Evolutionary conservation across 2,329 filamentous ascomycete genomes (phyloP).

Genomic region (Fusarium vanettenii): DNA sequence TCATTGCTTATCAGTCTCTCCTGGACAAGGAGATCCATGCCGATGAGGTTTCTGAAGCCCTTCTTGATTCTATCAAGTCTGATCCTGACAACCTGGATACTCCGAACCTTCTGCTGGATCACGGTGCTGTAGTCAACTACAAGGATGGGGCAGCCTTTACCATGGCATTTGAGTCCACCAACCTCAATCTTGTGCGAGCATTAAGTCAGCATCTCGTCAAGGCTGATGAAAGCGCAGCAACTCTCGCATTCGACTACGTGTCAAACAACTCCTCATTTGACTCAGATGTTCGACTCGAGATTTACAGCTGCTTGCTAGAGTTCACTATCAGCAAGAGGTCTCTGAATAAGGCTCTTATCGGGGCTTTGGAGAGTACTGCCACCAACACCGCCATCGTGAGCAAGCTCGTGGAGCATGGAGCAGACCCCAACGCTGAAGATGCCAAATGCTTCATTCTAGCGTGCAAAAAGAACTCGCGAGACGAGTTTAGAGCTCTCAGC

Average conservation of each 20-base stretch:
- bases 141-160: neutral
- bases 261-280: neutral
- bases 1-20: neutral
- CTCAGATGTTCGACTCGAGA: neutral
- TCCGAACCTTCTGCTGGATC: neutral
- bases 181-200: neutral
- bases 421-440: slow-evolving; percentile 7
- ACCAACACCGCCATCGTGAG: neutral
- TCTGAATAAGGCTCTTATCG: neutral
- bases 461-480: neutral
- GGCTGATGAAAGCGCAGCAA: neutral
- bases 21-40: neutral
- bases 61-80: neutral
- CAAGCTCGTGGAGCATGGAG: slow-evolving; percentile 11
- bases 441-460: slow-evolving; percentile 13
- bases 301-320: slow-evolving; percentile 5
- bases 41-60: neutral
- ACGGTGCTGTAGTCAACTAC: slow-evolving; percentile 5
- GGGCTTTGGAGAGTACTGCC: neutral
- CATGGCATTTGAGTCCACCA: neutral
- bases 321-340: neutral
- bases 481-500: slow-evolving; percentile 3
- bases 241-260: slow-evolving; percentile 3
- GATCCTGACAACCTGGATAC: neutral
- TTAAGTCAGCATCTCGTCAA: slow-evolving; percentile 4